phyloP scores from a whole-genome alignment of 2,329 filamentous ascomycete species.

The Penicillium sp. region DNA sequence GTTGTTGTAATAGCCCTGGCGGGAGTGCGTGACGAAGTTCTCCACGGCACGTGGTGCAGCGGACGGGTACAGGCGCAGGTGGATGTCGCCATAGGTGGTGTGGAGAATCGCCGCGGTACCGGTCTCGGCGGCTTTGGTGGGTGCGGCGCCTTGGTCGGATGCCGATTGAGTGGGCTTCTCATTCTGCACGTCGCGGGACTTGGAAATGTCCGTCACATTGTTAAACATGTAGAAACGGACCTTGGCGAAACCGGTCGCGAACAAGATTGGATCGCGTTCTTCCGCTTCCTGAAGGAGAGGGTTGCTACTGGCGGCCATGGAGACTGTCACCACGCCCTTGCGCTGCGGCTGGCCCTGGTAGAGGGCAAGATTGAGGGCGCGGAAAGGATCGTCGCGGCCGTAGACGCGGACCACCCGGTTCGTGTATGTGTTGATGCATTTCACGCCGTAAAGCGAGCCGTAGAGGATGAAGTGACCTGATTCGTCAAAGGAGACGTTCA shows the following conservation, averaged over 20 bases:
- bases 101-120: conserved; percentile 83
- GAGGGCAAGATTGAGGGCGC: conserved; percentile 77
- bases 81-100: conserved; percentile 91
- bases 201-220: conserved; percentile 80
- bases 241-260: conserved; percentile 81
- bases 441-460: conserved; percentile 86
- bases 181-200: conserved; percentile 89
- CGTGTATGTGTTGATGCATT: conserved; percentile 93
- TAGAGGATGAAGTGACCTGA: conserved; percentile 94
- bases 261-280: conserved; percentile 82
- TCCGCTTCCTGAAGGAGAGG: conserved; percentile 92
- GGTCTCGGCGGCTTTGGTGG: conserved; percentile 67
- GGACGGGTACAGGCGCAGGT: conserved; percentile 88
- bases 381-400: conserved; percentile 84
- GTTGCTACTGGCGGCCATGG: conserved; percentile 95
- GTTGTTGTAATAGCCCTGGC: conserved; percentile 92
- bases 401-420: conserved; percentile 90
- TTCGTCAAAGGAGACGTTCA: conserved; percentile 93
- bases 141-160: conserved; percentile 44
- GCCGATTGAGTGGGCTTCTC: conserved; percentile 77
- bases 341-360: conserved; percentile 96
- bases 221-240: conserved; percentile 98
- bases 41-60: conserved; percentile 93
- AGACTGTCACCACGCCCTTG: conserved; percentile 88
- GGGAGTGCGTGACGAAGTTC: conserved; percentile 92